Evolutionary conservation across 192 early-diverging fungal genomes (phyloP), one percentile per base, ranked within the genome.

Genomic region (Funneliformis mosseae): DNA sequence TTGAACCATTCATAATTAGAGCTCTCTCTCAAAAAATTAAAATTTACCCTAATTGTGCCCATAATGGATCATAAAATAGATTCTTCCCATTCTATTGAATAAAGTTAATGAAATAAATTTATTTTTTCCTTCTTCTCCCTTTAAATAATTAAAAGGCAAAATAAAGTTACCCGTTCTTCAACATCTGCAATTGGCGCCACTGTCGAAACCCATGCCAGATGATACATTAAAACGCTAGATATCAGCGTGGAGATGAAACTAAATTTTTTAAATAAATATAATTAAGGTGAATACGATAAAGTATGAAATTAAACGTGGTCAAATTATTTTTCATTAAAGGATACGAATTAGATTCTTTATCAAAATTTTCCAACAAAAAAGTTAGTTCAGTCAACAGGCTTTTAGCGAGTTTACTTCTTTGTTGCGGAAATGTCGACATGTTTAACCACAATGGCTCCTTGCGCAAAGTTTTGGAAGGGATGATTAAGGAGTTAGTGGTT

Each of bases 121-220:
- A 39, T 45, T 60, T 55, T 62, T 33, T 33, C 33, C 3, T 33
- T 33, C 3, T 33, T 33, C 3, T 33, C 33, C 33, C 33, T 74
- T 64, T 16, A n/a, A 64, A 67, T n/a, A 60, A 0, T 62, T 25
- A 18, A 39, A n/a, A 71, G 25, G 16, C 11, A 25, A n/a, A n/a
- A 8, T 33, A 66, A 33, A 33, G 18, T 80, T 85, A 88, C 86
- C 39, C 81, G 42, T 11, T 81, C 83, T 38, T 83, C 77, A 27
- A 80, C 62, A 71, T 83, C 81, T 9, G 87, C 83, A 16, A 77
- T 77, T 16, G 89, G 89, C 3, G 86, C 88, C 6, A 90, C 83
- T 5, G 89, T 90, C 39, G 87, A 84, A 16, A 90, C 89, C 89
- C 89, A 90, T 14, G 88, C 87, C 16, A 88, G 63, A 80, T 90